Evolutionary conservation across 176 grass and related monocot species (phyloP).

Genomic region (sorghum (Sorghum bicolor)): Sorghum_bicolor_NCBIv3 NC_012872.2:69274501-69275000

Average conservation of each 20-base stretch:
- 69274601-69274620: slow-evolving; percentile 16
- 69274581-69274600: background rate
- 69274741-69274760: slow-evolving; percentile 23
- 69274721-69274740: slow-evolving; percentile 61
- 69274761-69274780: slow-evolving; percentile 12
- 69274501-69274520: slow-evolving; percentile 55
- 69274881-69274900: slow-evolving; percentile 89
- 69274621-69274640: slow-evolving; percentile 50
- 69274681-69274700: slow-evolving; percentile 89
- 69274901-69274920: slow-evolving; percentile 93
- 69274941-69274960: slow-evolving; percentile 19
- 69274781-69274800: slow-evolving; percentile 27
- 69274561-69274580: slow-evolving; percentile 10
- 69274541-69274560: slow-evolving; percentile 53
- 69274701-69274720: slow-evolving; percentile 90
- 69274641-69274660: slow-evolving; percentile 67
- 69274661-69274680: slow-evolving; percentile 87
- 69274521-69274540: slow-evolving; percentile 48
- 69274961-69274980: slow-evolving; percentile 23
- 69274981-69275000: background rate
- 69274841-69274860: slow-evolving; percentile 74
- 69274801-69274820: slow-evolving; percentile 56
- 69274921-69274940: slow-evolving; percentile 98
- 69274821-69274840: slow-evolving; percentile 68
- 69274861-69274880: slow-evolving; percentile 68